These are phyloP conservation scores for Mycena galericulata DNA, from an alignment of 768 basidiomycete genomes.

Conservation along the genomic window DNA sequence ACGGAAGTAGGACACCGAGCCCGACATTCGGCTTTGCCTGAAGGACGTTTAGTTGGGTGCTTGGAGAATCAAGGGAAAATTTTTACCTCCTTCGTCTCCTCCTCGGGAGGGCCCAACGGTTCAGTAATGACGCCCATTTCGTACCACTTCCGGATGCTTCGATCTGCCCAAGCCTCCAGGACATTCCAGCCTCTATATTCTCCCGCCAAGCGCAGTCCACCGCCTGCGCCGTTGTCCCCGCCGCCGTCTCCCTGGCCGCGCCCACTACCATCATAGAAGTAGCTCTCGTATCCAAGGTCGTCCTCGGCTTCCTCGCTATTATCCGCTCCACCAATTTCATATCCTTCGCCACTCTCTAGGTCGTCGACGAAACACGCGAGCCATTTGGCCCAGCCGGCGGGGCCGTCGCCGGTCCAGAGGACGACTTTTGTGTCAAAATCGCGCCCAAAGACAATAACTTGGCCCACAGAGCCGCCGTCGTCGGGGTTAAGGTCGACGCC, in stretches of 20 bases:
- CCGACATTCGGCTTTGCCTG: conserved; percentile 59
- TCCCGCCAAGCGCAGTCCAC: conserved; percentile 81
- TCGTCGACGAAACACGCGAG: conserved; percentile 92
- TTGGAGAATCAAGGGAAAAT: conserved; percentile 18
- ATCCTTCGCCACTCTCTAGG: conserved; percentile 90
- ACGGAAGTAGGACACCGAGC: conserved; percentile 49
- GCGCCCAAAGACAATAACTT: conserved; percentile 98
- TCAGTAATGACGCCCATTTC: conserved; percentile 79
- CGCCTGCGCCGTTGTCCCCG: conserved; percentile 76
- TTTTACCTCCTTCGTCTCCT: conserved; percentile 64
- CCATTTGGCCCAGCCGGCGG: conserved; percentile 96
- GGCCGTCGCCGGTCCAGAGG: conserved; percentile 91
- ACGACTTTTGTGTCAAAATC: conserved; percentile 99
- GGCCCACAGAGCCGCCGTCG: conserved; percentile 80
- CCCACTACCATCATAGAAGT: conserved; percentile 86
- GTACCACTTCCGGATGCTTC: conserved; percentile 88
- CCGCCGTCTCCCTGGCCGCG: conserved; percentile 84
- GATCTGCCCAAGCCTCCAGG: conserved; percentile 93
- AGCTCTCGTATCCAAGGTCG: conserved; percentile 86
- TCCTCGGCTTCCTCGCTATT: conserved; percentile 86
- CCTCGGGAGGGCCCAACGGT: conserved; percentile 49
- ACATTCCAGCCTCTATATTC: conserved; percentile 95
- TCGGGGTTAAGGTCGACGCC: conserved; percentile 94
- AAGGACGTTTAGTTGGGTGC: conserved; percentile 16
- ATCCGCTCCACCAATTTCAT: conserved; percentile 73